Percentiles rank a stretch among this genome's conserved stretches.
Evolutionary conservation across 495 filamentous ascomycete genomes (phyloP).

Genomic region (Parathielavia appendiculata): DNA sequence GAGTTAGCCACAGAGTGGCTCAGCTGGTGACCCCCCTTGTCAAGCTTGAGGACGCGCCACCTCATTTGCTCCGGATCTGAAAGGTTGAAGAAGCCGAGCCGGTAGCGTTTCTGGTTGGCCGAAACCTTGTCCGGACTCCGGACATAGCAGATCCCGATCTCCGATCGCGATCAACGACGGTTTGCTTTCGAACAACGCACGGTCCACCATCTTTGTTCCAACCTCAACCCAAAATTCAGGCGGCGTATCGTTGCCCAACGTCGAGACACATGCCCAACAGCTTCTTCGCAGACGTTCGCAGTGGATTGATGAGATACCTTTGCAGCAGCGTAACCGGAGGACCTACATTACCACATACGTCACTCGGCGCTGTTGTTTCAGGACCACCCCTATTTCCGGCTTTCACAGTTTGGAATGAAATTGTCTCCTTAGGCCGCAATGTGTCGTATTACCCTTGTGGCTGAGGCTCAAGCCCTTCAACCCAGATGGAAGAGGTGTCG

Average conservation of each 20-base stretch:
- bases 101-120: conserved; percentile 7
- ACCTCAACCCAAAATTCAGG: conserved; percentile 13
- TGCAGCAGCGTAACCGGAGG: too few relatives aligned
- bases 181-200: conserved; percentile 13
- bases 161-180: background rate
- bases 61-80: background rate
- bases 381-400: background rate
- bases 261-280: background rate
- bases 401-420: background rate
- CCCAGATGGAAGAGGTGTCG: background rate
- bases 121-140: background rate
- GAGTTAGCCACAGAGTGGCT: conserved; percentile 20
- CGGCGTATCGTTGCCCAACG: conserved; percentile 20
- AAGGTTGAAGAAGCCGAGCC: conserved; percentile 12
- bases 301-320: too few relatives aligned
- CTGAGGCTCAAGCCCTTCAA: background rate
- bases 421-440: conserved; percentile 8
- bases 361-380: background rate
- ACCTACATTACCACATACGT: background rate
- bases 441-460: background rate
- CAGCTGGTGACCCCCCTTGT: background rate
- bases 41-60: background rate
- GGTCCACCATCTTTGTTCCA: conserved; percentile 21
- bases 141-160: background rate
- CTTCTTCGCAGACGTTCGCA: background rate